Base-by-base conservation (phyloP, 225 moss, liverwort and hornwort species). In the Marchantia paleacea region DNA sequence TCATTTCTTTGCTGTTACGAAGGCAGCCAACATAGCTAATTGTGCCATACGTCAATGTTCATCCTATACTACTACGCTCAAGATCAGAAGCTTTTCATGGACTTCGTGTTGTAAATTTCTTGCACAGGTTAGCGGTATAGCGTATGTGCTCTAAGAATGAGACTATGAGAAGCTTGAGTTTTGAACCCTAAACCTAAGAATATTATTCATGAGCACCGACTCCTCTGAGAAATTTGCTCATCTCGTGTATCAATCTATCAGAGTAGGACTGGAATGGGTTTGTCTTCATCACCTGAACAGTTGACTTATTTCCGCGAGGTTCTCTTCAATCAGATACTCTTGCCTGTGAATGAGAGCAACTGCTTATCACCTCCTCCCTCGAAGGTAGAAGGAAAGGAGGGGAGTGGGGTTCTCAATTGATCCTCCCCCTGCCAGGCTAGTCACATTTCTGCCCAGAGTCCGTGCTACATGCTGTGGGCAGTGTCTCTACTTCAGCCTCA, bases 31-130 rank as follows among this genome's bases (percentile, higher is more conserved):
- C 73, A 31, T 61, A 61, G 61, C 31, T 58, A 31, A 60, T 60
- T 58, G 55, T 58, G 76, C 76, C 60, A 47, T 55, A 76, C 58
- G 58, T 76, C 57, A 58, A 60, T 58, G 58, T 76, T 47, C 55
- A 55, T 75, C 1, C 75, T 75, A 55, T 25, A 25, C 55, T 73
- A 73, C 52, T 73, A 73, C 24, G 52, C 51, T 57, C 54, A 53
- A 75, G 75, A 28, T 54, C 75, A 14, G 11, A 29, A 76, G 58
- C 60, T 58, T 75, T 61, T 61, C 31, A 61, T 58, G 30, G 76
- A 61, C 31, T 76, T 61, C 76, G 55, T 76, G 76, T 72, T 72
- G 72, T 49, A 60, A 26, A 76, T 76, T 76, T 61, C 60, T 74
- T 25, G 67, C 67, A 72, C 49, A 39, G 22, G 72, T 49, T 51